phyloP scores from a whole-genome alignment of 2,329 filamentous ascomycete genomes.

The Pyricularia grisea region DNA sequence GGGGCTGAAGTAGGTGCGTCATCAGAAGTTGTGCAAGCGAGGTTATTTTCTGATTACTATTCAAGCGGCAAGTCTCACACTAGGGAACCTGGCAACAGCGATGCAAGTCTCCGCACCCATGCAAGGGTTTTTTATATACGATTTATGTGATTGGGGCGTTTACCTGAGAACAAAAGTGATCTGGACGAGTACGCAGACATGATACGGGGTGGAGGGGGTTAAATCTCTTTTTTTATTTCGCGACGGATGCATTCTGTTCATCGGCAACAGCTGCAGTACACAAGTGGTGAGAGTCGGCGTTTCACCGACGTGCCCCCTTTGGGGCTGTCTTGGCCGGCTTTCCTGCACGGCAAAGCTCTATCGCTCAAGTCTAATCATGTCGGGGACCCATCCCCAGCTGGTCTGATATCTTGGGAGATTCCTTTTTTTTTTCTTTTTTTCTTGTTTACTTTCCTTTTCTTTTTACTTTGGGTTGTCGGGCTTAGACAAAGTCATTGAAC shows the following conservation, averaged over 20 bases:
- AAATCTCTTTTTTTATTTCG: not conserved
- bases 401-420: not conserved
- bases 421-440: not conserved
- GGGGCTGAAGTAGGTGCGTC: not conserved
- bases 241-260: not conserved
- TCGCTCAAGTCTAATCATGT: not conserved
- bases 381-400: not conserved
- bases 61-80: not conserved
- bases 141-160: not conserved
- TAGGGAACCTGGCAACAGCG: not conserved
- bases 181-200: not conserved
- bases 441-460: too few relatives aligned
- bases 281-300: not conserved
- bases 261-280: not conserved
- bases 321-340: not conserved
- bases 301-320: not conserved
- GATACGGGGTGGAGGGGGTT: not conserved
- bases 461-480: not conserved
- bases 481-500: not conserved
- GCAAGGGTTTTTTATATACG: not conserved
- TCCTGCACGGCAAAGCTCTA: not conserved
- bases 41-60: constrained; percentile 2
- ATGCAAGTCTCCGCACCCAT: not conserved
- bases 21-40: not conserved
- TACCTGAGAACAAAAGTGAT: not conserved